Conservation (phyloP, 164 flowering plant genomes). For the Vitis rotundifolia region DNA sequence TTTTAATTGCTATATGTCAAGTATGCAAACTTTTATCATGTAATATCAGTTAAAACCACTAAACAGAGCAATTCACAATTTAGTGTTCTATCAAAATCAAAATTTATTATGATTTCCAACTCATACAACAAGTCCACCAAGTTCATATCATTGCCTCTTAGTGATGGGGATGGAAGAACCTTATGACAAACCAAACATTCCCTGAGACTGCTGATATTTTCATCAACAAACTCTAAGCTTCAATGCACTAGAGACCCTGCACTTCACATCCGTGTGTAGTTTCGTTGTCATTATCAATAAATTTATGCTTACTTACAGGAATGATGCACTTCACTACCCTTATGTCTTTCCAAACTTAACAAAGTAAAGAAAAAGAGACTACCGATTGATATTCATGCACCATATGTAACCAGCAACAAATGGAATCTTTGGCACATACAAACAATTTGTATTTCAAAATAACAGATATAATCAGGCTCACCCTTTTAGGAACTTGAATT, state of each 20-base stretch:
- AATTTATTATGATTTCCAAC: background rate
- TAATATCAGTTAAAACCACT: background rate
- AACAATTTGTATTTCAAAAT: background rate
- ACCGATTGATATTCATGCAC: background rate
- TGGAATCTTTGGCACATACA: too few species aligned
- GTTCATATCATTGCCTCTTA: background rate
- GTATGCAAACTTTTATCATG: background rate
- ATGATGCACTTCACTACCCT: too few species aligned
- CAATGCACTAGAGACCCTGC: too few species aligned
- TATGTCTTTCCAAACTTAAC: background rate
- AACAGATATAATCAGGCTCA: slow-evolving; percentile 18
- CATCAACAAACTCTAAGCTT: too few species aligned
- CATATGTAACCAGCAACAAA: too few species aligned
- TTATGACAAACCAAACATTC: too few species aligned
- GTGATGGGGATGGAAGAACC: background rate
- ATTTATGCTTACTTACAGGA: too few species aligned
- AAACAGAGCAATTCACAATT: background rate
- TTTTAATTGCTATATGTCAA: background rate
- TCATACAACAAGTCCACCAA: background rate
- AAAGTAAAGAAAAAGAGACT: background rate
- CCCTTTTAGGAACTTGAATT: slow-evolving; percentile 76
- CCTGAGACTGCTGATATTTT: too few species aligned
- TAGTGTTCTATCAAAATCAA: background rate
- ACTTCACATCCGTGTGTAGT: too few species aligned
- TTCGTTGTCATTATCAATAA: too few species aligned